Conservation (phyloP, 306 rosid species). For the Boehmeria nivea region DNA sequence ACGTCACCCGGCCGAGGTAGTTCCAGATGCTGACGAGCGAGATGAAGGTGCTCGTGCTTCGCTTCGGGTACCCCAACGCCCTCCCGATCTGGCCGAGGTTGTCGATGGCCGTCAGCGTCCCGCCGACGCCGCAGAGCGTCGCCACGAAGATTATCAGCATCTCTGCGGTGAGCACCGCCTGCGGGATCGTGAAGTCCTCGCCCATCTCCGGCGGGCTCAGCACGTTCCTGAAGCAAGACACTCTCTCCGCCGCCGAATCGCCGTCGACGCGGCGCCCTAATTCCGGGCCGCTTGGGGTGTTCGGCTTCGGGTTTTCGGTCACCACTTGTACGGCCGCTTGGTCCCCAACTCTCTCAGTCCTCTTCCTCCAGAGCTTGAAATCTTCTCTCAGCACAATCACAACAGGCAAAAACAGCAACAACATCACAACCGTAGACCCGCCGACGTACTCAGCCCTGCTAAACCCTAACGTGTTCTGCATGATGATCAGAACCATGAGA, state of each 20-base stretch:
- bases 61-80: constrained; percentile 6
- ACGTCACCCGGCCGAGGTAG: constrained; percentile 11
- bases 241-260: background rate
- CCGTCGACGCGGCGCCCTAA: background rate
- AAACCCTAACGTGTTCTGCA: constrained; percentile 6
- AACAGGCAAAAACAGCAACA: constrained; percentile 30
- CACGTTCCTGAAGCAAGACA: constrained; percentile 18
- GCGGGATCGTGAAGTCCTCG: constrained; percentile 32
- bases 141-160: constrained; percentile 24
- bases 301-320: background rate
- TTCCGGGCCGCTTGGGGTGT: background rate
- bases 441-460: background rate
- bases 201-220: constrained; percentile 30
- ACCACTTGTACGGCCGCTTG: background rate
- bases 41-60: constrained; percentile 14
- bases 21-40: constrained; percentile 26
- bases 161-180: constrained; percentile 29
- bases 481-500: constrained; percentile 24
- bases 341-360: background rate
- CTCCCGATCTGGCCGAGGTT: constrained; percentile 21
- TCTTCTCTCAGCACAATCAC: constrained; percentile 18
- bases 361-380: constrained; percentile 4
- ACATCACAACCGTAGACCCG: constrained; percentile 8
- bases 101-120: constrained; percentile 26
- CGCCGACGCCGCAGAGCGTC: constrained; percentile 25